Evolutionary conservation across 768 basidiomycete species (phyloP), one percentile per base, ranked within the genome.

Genomic region (Lactarius hengduanensis): DNA sequence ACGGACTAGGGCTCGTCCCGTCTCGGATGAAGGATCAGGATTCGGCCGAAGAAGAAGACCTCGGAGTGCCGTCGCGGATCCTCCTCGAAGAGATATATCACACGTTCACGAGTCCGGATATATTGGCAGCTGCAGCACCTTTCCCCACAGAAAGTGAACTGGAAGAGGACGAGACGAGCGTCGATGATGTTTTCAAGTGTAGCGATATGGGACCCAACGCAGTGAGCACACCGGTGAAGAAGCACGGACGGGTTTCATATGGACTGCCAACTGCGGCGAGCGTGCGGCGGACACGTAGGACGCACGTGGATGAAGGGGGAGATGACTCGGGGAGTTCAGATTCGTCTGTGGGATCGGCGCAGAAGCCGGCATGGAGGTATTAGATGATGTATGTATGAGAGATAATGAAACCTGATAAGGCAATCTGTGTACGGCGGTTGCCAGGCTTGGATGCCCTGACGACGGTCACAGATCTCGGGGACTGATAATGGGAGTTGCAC

Each of bases 81-180:
- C 63, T 70, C 22, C 64, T 70, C 34, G 70, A 70, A 45, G 70
- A 70, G 68, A 70, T 69, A 54, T 69, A 67, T 34, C 66, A 67
- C 22, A 67, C 68, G 8, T 69, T 69, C 45, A 63, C 69, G 10
- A 68, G 40, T 53, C 61, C 65, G 2, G 59, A 62, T 18, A 50
- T 57, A 20, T 61, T 63, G 54, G 66, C 38, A 26, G 57, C 50
- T 18, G 68, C 58, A 34, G 40, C 50, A 2, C 65, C 60, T n/a
- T 69, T 69, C 38, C 60, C 65, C 8, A 57, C 62, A 11, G 60
- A 62, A 53, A 56, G 32, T 36, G 57, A 59, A 53, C 20, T 58
- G 15, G 56, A 15, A 4, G 65, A 67, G 10, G 61, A 62, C 20
- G 60, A 58, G 40, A 45, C 18, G 3, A 47, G 61, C n/a, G 53